phyloP scores from a whole-genome alignment of 805 yeast species.

The Suhomyces prunicola region DNA sequence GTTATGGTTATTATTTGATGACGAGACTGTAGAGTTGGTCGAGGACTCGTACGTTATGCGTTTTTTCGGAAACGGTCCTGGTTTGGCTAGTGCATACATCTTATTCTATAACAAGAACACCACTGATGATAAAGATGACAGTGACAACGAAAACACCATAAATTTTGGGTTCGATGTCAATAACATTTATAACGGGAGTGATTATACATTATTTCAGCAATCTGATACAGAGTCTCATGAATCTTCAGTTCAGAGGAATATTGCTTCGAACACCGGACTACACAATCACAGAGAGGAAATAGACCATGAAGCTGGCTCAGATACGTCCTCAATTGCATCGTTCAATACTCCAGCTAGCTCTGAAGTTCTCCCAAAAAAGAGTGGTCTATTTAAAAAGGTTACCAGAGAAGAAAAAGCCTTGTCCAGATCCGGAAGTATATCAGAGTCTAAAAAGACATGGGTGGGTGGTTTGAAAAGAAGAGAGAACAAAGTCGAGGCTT shows the following conservation, averaged over 20 bases:
- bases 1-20: slow-evolving; percentile 94
- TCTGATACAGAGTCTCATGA: slow-evolving; percentile 9
- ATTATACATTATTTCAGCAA: slow-evolving; percentile 19
- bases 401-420: slow-evolving; percentile 18
- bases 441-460: slow-evolving; percentile 38
- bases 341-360: slow-evolving; percentile 3
- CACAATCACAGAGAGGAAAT: slow-evolving; percentile 5
- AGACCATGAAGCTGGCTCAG: slow-evolving; percentile 4
- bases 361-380: slow-evolving; percentile 4
- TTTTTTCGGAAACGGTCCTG: slow-evolving; percentile 85
- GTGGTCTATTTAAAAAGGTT: slow-evolving; percentile 27
- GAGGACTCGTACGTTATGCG: slow-evolving; percentile 78
- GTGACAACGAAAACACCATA: slow-evolving; percentile 31
- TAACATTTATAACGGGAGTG: slow-evolving; percentile 33
- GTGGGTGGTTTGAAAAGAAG: slow-evolving; percentile 37
- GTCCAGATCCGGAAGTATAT: slow-evolving; percentile 10
- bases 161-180: slow-evolving; percentile 35
- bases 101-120: slow-evolving; percentile 61
- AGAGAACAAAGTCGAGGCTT: slow-evolving; percentile 17
- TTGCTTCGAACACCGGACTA: not conserved
- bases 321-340: slow-evolving; percentile 9
- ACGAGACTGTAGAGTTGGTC: slow-evolving; percentile 88
- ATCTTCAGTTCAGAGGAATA: slow-evolving; percentile 7
- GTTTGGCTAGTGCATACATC: slow-evolving; percentile 88
- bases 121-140: slow-evolving; percentile 31